These are phyloP conservation scores for Tausonia pullulans DNA, from an alignment of 1,284 basidiomycete species.

Conservation along the genomic window DNA sequence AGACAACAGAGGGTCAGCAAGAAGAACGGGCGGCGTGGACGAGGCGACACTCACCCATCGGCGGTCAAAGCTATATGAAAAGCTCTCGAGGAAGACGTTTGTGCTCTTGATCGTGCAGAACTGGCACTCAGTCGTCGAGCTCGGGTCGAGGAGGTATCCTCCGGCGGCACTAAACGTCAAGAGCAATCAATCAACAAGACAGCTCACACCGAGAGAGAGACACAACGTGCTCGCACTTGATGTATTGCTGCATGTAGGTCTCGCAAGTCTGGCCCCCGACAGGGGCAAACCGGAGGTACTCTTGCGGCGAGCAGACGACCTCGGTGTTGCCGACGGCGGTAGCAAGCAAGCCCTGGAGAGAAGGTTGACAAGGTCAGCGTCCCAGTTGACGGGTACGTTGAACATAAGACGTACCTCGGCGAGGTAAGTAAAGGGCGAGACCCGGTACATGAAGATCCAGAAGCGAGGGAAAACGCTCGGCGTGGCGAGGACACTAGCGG, in stretches of 20 bases:
- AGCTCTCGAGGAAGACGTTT: conserved; percentile 46
- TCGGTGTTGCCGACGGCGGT: conserved; percentile 29
- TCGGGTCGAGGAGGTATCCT: conserved; percentile 31
- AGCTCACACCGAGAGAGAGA: conserved; percentile 9
- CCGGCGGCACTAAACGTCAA: conserved; percentile 19
- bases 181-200: not conserved
- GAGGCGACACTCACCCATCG: conserved; percentile 25
- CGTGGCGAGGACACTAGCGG: conserved; percentile 27
- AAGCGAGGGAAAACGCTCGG: conserved; percentile 45
- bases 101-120: conserved; percentile 41
- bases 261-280: conserved; percentile 34
- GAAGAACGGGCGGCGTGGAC: conserved; percentile 8
- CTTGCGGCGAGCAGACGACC: conserved; percentile 34
- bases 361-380: conserved; percentile 19
- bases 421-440: conserved; percentile 64
- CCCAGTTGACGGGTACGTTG: conserved; percentile 27
- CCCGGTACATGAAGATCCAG: conserved; percentile 68
- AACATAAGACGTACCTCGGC: conserved; percentile 48
- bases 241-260: conserved; percentile 33
- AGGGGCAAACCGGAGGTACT: conserved; percentile 34
- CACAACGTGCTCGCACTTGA: conserved; percentile 19
- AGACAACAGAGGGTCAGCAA: not conserved
- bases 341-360: conserved; percentile 35
- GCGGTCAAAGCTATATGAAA: conserved; percentile 47
- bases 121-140: conserved; percentile 29